Conservation (phyloP, 768 basidiomycete species). For the Mycena chlorophos region DNA sequence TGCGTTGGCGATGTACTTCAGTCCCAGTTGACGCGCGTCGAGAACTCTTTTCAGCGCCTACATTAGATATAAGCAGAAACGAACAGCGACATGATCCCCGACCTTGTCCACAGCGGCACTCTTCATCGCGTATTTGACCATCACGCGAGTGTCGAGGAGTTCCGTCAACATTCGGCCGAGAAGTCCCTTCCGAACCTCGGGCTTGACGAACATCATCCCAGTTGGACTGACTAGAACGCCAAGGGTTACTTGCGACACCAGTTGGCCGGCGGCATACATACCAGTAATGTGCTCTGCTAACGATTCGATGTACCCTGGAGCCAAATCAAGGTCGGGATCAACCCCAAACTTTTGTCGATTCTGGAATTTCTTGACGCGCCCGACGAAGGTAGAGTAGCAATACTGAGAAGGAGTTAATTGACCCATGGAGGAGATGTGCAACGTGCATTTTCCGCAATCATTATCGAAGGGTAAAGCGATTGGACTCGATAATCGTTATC, state of each 20-base stretch:
- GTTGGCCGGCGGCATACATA: constrained; percentile 31
- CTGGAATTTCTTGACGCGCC: constrained; percentile 83
- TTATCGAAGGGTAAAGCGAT: constrained; percentile 92
- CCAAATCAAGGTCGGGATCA: constrained; percentile 58
- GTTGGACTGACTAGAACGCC: constrained; percentile 79
- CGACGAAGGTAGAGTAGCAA: constrained; percentile 95
- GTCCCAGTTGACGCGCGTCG: constrained; percentile 87
- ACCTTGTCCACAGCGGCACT: constrained; percentile 74
- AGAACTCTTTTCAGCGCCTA: constrained; percentile 76
- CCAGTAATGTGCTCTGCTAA: constrained; percentile 78
- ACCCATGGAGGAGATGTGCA: not conserved
- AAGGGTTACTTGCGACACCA: not conserved
- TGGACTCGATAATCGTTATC: constrained; percentile 50
- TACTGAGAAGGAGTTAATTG: constrained; percentile 38
- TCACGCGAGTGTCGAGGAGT: constrained; percentile 90
- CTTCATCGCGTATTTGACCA: constrained; percentile 99
- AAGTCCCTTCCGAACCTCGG: constrained; percentile 78
- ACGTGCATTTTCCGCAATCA: constrained; percentile 88
- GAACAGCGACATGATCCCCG: constrained; percentile 4
- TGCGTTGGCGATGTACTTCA: constrained; percentile 90
- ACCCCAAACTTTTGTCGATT: constrained; percentile 89
- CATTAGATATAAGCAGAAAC: not conserved
- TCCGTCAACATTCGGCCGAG: constrained; percentile 91
- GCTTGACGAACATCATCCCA: constrained; percentile 92
- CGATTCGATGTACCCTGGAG: constrained; percentile 64